Base-by-base conservation (phyloP, 1,139 yeast genomes). In the Pichia sp. region DNA sequence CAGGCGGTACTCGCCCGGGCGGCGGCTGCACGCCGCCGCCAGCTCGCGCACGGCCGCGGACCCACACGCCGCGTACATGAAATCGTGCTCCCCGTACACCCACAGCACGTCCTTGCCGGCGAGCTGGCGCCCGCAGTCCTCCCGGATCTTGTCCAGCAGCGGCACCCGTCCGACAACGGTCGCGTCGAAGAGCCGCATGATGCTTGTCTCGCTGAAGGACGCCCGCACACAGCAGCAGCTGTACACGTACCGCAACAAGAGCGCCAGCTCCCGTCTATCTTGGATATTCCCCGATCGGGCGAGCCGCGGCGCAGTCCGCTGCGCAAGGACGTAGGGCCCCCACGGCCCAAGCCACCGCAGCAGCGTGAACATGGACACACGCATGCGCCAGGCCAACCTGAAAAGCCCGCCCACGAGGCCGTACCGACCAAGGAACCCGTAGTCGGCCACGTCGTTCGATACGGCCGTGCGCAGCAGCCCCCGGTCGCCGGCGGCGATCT, bases 11-110 rank as follows among this genome's bases (percentile, higher is more conserved):
- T 37, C 39, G 13, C 48, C 36, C 18, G 13, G 0, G 13, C 18
- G 26, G 26, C 23, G 13, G 21, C 40, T 7, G 6, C n/a, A 12
- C 8, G 31, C n/a, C n/a, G n/a, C n/a, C 23, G 72, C 67, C 51
- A 82, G 66, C 39, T 67, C 59, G 26, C 73, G 62, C 2, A 71
- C 74, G 46, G 82, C 80, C 52, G 77, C 75, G 9, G 69, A 61
- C 0, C 96, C 96, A 0, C 95, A 93, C 47, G 76, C 79, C 2
- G 78, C 72, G 63, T 87, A 86, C 96, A 90, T 90, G 78, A 93
- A 90, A 65, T 90, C 97, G 58, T 74, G 80, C 59, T 85, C 83
- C 0, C 97, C 97, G 65, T 89, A 90, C 39, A 88, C 66, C 68
- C 90, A 74, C 60, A 80, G 66, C 26, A 79, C 73, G 13, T 56